Conservation (phyloP, 176 grass and related monocot genomes). For the Poa pratensis region DNA sequence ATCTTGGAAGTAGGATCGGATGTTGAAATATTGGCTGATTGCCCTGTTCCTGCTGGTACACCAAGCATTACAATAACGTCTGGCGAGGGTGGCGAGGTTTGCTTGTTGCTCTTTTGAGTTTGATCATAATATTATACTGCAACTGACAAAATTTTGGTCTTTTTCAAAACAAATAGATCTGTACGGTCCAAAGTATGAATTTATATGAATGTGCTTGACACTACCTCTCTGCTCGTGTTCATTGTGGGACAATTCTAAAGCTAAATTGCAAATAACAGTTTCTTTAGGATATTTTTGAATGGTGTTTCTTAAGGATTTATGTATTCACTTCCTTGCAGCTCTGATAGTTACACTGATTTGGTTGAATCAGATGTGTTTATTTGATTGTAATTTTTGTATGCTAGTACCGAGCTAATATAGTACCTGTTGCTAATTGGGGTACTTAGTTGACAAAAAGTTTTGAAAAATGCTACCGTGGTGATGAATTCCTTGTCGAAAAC, state of each 20-base stretch:
- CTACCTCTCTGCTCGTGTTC: neutral
- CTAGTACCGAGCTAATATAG: neutral
- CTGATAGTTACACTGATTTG: neutral
- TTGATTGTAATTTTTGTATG: neutral
- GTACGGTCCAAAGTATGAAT: neutral
- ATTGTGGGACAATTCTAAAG: neutral
- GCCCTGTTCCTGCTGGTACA: constrained; percentile 63
- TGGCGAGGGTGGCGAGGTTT: constrained; percentile 63
- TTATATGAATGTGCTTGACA: neutral
- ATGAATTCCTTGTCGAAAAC: neutral
- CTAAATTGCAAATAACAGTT: neutral
- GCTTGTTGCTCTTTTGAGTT: constrained; percentile 23
- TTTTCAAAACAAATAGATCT: neutral
- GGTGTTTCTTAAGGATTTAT: neutral
- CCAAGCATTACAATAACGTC: constrained; percentile 48
- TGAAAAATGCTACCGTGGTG: neutral
- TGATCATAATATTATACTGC: neutral
- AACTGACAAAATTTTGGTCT: neutral
- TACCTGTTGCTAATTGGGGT: neutral
- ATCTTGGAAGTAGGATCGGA: constrained; percentile 84
- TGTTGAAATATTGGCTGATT: constrained; percentile 89
- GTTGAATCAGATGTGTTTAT: neutral
- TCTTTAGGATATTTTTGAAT: no score
- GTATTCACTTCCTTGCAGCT: neutral
- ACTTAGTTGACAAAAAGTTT: neutral